Conservation (phyloP, 192 early-diverging fungal species). For the Umbelopsis isabellina region DNA sequence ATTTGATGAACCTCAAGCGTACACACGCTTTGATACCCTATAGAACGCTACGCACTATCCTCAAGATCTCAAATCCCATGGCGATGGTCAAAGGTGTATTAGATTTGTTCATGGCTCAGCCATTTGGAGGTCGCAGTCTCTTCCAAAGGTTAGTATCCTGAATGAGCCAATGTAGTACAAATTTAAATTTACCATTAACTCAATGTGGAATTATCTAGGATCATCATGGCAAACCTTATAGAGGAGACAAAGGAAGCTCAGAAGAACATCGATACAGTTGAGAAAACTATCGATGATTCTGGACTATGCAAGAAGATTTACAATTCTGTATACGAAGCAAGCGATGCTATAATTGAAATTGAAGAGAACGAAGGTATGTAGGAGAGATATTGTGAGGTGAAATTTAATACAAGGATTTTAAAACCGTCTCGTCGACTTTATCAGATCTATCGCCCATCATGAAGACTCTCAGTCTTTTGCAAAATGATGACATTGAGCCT, state of each 20-base stretch:
- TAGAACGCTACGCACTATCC: constrained; percentile 46
- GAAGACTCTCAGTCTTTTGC: constrained; percentile 22
- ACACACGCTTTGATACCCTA: constrained; percentile 58
- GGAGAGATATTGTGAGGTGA: no score
- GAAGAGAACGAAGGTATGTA: constrained; percentile 12
- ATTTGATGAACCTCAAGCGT: constrained; percentile 55
- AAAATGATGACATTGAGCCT: constrained; percentile 25
- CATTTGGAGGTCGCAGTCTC: constrained; percentile 56
- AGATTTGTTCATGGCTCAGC: constrained; percentile 62
- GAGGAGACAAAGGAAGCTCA: constrained; percentile 54
- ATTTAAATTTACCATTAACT: background rate
- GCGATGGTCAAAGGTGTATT: constrained; percentile 56
- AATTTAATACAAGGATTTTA: no score
- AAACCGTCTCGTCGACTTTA: no score
- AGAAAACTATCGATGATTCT: constrained; percentile 35
- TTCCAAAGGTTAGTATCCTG: constrained; percentile 46
- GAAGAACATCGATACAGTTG: constrained; percentile 43
- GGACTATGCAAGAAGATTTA: constrained; percentile 52
- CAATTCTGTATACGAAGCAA: constrained; percentile 45
- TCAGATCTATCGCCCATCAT: constrained; percentile 1
- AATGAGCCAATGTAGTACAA: background rate
- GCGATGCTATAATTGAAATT: background rate
- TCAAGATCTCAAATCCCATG: constrained; percentile 61
- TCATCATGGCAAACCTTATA: constrained; percentile 55
- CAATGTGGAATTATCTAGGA: constrained; percentile 31